These are phyloP conservation scores for Limonium bicolor DNA, from an alignment of 148 eudicot species.

Conservation along the genomic window DNA sequence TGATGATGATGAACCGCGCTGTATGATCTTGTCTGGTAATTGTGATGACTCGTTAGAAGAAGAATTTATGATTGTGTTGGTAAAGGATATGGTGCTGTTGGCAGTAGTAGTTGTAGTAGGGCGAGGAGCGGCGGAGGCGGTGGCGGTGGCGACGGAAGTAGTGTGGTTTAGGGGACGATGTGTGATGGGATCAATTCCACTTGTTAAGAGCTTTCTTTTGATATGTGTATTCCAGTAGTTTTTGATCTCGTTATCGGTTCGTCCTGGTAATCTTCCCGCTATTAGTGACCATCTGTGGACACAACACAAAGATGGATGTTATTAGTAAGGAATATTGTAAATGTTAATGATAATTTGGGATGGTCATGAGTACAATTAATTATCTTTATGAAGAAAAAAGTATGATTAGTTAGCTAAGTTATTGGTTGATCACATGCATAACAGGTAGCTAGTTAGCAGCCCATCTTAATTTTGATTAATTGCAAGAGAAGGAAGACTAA, in stretches of 20 bases:
- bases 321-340: no score
- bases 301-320: no score
- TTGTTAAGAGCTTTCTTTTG: slow-evolving; percentile 63
- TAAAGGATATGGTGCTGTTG: slow-evolving; percentile 32
- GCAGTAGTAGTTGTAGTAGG: slow-evolving; percentile 4
- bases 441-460: no score
- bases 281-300: slow-evolving; percentile 74
- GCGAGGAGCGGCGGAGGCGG: background rate
- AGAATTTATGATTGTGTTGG: no score
- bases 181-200: slow-evolving; percentile 82
- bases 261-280: slow-evolving; percentile 83
- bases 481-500: no score
- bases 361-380: no score
- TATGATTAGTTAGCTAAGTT: no score
- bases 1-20: background rate
- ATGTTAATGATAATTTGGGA: no score
- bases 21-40: background rate
- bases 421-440: no score
- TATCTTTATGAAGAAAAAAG: no score
- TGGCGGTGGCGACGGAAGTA: slow-evolving; percentile 1
- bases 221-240: slow-evolving; percentile 96
- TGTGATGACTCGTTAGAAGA: no score
- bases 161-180: slow-evolving; percentile 45
- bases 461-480: no score
- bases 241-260: slow-evolving; percentile 90